These are phyloP conservation scores for Thyridium curvatum DNA, from an alignment of 2,329 filamentous ascomycete genomes.

Conservation along the genomic window DNA sequence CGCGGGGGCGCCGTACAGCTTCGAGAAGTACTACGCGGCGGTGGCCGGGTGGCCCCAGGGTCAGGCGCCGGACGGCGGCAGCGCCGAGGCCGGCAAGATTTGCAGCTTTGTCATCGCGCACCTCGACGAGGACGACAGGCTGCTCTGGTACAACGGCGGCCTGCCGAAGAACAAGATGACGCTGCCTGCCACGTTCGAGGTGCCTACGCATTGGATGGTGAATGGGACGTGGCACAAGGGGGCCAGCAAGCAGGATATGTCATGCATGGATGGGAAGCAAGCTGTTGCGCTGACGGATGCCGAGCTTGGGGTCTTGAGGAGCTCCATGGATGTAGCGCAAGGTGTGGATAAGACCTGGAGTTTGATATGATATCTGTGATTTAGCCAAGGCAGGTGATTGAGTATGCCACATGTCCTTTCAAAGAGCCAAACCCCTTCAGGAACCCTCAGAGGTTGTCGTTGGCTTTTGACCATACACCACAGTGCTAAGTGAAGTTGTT, in stretches of 20 bases:
- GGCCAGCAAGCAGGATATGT: constrained; percentile 22
- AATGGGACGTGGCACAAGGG: constrained; percentile 30
- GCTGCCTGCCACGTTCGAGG: constrained; percentile 21
- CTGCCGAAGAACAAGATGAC: constrained; percentile 31
- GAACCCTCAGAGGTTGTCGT: no score
- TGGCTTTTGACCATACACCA: no score
- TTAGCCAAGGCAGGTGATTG: no score
- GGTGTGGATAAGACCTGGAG: constrained; percentile 8
- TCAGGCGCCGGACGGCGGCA: no score
- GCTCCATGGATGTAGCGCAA: constrained; percentile 11
- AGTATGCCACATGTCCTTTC: no score
- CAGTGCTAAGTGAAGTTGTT: no score
- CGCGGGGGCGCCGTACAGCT: constrained; percentile 26
- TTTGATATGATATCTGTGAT: no score
- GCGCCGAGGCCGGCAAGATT: constrained; percentile 11
- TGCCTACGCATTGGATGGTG: constrained; percentile 32
- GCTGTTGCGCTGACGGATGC: constrained; percentile 3
- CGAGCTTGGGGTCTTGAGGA: constrained; percentile 5
- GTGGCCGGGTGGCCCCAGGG: constrained; percentile 27
- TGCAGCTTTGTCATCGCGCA: constrained; percentile 37
- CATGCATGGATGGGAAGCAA: constrained; percentile 25
- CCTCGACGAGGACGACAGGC: constrained; percentile 24
- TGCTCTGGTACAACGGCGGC: constrained; percentile 37
- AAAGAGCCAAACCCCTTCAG: no score
- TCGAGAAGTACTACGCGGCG: constrained; percentile 33